Conservation (phyloP, 495 filamentous ascomycete species). For the Penicillium odoratum region DNA sequence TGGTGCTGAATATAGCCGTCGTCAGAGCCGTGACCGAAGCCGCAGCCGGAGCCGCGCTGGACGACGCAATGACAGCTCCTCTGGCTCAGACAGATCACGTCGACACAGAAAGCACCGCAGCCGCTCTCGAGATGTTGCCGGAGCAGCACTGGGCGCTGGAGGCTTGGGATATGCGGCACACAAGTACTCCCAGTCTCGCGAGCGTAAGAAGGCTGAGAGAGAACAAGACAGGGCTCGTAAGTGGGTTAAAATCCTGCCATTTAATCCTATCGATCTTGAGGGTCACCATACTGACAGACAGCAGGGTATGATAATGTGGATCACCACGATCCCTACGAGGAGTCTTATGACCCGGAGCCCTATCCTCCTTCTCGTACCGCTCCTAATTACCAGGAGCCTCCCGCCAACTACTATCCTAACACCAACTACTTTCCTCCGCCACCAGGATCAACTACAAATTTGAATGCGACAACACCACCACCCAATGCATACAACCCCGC, state of each 20-base stretch:
- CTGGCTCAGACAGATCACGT: constrained; percentile 42
- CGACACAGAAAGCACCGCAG: constrained; percentile 56
- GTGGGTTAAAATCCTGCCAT: constrained; percentile 9
- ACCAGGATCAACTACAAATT: constrained; percentile 36
- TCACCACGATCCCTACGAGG: constrained; percentile 43
- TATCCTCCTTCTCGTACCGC: constrained; percentile 34
- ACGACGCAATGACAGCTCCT: constrained; percentile 42
- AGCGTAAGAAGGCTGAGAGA: constrained; percentile 54
- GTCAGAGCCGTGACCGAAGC: constrained; percentile 25
- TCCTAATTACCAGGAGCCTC: constrained; percentile 12
- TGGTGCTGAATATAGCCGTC: constrained; percentile 32
- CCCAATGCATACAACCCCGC: constrained; percentile 38
- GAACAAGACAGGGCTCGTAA: constrained; percentile 28
- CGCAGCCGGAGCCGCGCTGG: constrained; percentile 43
- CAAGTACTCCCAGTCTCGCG: constrained; percentile 61
- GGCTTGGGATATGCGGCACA: constrained; percentile 78
- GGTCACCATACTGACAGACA: constrained; percentile 4
- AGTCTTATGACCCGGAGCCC: constrained; percentile 45
- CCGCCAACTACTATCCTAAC: constrained; percentile 39
- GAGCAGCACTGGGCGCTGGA: constrained; percentile 66
- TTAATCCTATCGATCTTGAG: too few species aligned
- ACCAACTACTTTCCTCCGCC: constrained; percentile 46
- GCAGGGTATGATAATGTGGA: constrained; percentile 43
- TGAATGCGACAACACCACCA: constrained; percentile 24
- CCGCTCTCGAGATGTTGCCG: constrained; percentile 63